A percentile compares a stretch with the other conserved stretches of the same genome.
These are phyloP conservation scores for Aureobasidium pullulans DNA, from an alignment of 2,329 filamentous ascomycete genomes.

Conservation along the genomic window DNA sequence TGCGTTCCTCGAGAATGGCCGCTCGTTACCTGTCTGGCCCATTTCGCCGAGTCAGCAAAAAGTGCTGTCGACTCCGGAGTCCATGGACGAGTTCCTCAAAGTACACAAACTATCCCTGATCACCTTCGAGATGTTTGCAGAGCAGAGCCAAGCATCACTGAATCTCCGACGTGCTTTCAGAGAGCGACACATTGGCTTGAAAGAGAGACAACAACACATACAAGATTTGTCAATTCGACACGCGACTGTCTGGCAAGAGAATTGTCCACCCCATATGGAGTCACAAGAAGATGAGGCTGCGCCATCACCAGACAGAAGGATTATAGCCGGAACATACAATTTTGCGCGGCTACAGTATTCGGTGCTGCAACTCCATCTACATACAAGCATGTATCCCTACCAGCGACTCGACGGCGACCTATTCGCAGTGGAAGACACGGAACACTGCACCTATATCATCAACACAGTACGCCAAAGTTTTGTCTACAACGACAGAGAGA, in stretches of 20 bases:
- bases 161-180: not conserved
- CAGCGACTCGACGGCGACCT: conserved; percentile 29
- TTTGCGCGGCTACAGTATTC: conserved; percentile 13
- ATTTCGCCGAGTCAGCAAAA: not conserved
- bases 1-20: conserved; percentile 12
- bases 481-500: conserved; percentile 13
- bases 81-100: not conserved
- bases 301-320: not conserved
- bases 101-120: not conserved
- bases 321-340: not conserved
- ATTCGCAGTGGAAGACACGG: conserved; percentile 9
- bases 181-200: not conserved
- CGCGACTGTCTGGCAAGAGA: not conserved
- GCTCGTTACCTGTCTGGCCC: conserved; percentile 1
- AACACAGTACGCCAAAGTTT: conserved; percentile 29
- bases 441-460: conserved; percentile 36
- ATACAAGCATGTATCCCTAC: conserved; percentile 46
- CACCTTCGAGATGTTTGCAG: conserved; percentile 3
- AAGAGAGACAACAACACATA: not conserved
- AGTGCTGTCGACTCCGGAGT: not conserved
- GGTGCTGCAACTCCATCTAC: conserved; percentile 40
- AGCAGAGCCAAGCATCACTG: conserved; percentile 1
- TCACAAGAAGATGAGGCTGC: not conserved
- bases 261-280: not conserved
- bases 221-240: not conserved